Base-by-base conservation (phyloP, 2,329 filamentous ascomycete genomes). In the Trichoderma atroviride region DNA sequence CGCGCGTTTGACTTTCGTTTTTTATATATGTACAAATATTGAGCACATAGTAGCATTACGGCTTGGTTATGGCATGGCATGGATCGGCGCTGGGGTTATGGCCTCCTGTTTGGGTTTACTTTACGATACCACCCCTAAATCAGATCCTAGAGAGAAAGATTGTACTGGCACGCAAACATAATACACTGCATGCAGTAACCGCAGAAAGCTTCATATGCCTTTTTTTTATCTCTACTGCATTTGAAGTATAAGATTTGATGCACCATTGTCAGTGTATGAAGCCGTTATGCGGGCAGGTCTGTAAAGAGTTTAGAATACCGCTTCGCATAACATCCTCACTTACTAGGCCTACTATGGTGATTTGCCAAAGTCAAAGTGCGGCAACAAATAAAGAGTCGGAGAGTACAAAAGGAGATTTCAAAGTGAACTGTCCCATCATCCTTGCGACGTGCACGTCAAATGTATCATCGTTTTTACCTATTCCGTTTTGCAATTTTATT, bases 91-190 rank as follows among this genome's bases (percentile, higher is more conserved):
- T 50, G 63, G 40, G 55, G 55, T 27, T 66, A 52, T 58, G 31
- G 24, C 61, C 61, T 64, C 33, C 14, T 52, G 52, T 66, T 66
- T 52, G 50, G 35, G 11, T 56, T 66, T 43, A 58, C 40, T 58
- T 66, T 35, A 66, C 63, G 55, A 66, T 66, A 66, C 63, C 63
- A 58, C 55, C 62, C 63, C 50, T 66, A 66, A 40, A 66, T 52
- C 63, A 52, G 37, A 66, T 66, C 27, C 63, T 66, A 66, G 63
- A 66, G 22, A 66, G 29, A 66, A 43, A 43, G 53, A 66, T 40
- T 29, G 27, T 66, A 33, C n/a, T 29, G n/a, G 27, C n/a, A 58
- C 43, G n/a, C 27, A 66, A 22, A 16, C 31, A 13, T 43, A 22
- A 53, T 24, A n/a, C 40, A 55, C 37, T 58, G 31, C 22, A 58